Base-by-base conservation (phyloP, 73 alveolate genomes). In the Uronychia binucleata region DNA sequence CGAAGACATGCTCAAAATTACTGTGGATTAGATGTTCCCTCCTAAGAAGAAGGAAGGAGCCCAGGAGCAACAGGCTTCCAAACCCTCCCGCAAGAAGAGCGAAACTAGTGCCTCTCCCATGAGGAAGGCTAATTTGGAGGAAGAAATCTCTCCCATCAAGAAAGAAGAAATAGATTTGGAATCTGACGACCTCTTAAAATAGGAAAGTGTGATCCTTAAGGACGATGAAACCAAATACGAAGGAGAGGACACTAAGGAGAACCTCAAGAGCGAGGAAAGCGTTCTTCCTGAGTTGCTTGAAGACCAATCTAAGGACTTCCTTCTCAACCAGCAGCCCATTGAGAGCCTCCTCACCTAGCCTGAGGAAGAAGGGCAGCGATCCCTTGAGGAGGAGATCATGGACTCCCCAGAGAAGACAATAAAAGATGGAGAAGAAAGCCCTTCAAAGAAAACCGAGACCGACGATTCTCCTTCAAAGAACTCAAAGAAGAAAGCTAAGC, bases 1-100 rank as follows among this genome's bases (percentile, higher is more conserved):
- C 31, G 98, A 94, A 77, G 98, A 94, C 85, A 91, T 93, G 88
- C 89, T 94, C 29, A 88, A 91, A 58, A 74, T 94, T 30, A 94
- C 98, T 34, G 82, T 94, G 31, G 98, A 94, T 86, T 34, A 89
- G 78, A 77, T 80, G 28, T 94, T 90, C 81, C 93, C 67, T 11
- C 19, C 67, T 46, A 46, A 46, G 67, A 46, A 46, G 67, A 46
- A 46, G 67, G 67, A 46, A 5, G 19, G 19, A 19, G 19, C 67
- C 5, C 5, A 46, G 67, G 67, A 46, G 5, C 19, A 11, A 46
- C n/a, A 11, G 19, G 67, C 19, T 5, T 5, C n/a, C 5, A 46
- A 46, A 46, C 5, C 67, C 19, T 11, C 5, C 19, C n/a, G 67
- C 67, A 46, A 46, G 19, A 46, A 46, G 67, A 46, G 67, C 19